Conservation (phyloP, 1,284 basidiomycete species). For the Pseudozyma sp. region DNA sequence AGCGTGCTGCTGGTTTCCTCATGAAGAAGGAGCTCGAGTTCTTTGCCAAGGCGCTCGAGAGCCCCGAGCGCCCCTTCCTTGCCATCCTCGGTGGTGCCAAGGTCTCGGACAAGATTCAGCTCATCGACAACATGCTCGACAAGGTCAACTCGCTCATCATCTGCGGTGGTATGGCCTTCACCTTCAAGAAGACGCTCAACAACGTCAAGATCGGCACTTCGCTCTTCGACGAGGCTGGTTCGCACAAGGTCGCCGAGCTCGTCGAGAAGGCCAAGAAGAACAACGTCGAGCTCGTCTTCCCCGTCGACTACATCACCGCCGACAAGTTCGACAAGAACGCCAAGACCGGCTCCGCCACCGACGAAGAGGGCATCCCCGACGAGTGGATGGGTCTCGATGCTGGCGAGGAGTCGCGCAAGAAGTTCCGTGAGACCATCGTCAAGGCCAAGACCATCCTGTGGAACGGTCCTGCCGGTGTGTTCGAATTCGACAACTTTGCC, state of each 20-base stretch:
- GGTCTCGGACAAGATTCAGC: slow-evolving; percentile 97
- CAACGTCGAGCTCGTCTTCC: slow-evolving; percentile 94
- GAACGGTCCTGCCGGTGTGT: slow-evolving; percentile 97
- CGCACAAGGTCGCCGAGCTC: slow-evolving; percentile 85
- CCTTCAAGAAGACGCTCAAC: slow-evolving; percentile 95
- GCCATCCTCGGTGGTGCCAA: slow-evolving; percentile 99
- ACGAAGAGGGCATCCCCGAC: slow-evolving; percentile 87
- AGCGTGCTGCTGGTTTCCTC: slow-evolving; percentile 93
- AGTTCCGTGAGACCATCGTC: slow-evolving; percentile 83
- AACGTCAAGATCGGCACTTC: slow-evolving; percentile 89
- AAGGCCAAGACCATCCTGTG: slow-evolving; percentile 97
- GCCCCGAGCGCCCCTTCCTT: slow-evolving; percentile 93
- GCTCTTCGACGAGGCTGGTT: slow-evolving; percentile 89
- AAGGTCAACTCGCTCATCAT: slow-evolving; percentile 98
- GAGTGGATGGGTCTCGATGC: slow-evolving; percentile 91
- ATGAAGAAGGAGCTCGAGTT: slow-evolving; percentile 99
- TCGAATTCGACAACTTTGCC: slow-evolving; percentile 94
- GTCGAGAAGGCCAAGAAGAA: slow-evolving; percentile 94
- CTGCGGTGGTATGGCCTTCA: slow-evolving; percentile 98
- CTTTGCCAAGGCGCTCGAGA: slow-evolving; percentile 97
- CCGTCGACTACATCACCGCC: slow-evolving; percentile 91
- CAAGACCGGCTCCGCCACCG: slow-evolving; percentile 80
- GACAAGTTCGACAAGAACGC: slow-evolving; percentile 97
- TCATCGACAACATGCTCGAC: slow-evolving; percentile 99
- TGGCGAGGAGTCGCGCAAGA: slow-evolving; percentile 77